These are phyloP conservation scores for Amylostereum chailletii DNA, from an alignment of 1,284 basidiomycete genomes.

Conservation along the genomic window DNA sequence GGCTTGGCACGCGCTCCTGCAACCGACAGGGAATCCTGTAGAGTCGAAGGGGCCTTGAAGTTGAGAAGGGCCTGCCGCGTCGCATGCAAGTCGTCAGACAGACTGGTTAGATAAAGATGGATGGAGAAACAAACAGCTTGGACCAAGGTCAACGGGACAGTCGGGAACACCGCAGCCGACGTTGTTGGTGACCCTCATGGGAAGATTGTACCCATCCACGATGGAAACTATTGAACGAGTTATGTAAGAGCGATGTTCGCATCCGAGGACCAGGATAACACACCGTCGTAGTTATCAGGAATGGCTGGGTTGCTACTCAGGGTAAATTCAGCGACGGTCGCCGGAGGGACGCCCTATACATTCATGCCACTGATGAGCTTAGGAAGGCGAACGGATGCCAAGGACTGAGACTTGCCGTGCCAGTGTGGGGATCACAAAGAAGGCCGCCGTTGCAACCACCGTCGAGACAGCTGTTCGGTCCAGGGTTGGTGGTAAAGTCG, in stretches of 20 bases:
- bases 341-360: slow-evolving; percentile 31
- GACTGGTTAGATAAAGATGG: background rate
- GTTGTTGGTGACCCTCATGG: slow-evolving; percentile 31
- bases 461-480: slow-evolving; percentile 31
- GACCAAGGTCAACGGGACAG: slow-evolving; percentile 35
- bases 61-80: slow-evolving; percentile 22
- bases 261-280: slow-evolving; percentile 4
- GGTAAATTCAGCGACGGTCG: slow-evolving; percentile 36
- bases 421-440: slow-evolving; percentile 28
- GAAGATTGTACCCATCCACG: slow-evolving; percentile 35
- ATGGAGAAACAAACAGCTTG: slow-evolving; percentile 19
- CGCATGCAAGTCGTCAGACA: background rate
- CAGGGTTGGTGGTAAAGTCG: slow-evolving; percentile 31
- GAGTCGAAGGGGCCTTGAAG: slow-evolving; percentile 28
- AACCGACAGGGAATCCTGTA: slow-evolving; percentile 31
- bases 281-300: slow-evolving; percentile 34
- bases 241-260: background rate
- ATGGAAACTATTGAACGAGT: slow-evolving; percentile 21
- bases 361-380: background rate
- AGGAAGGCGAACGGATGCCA: background rate
- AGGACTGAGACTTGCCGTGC: slow-evolving; percentile 27
- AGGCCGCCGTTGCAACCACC: slow-evolving; percentile 42
- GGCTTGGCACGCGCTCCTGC: slow-evolving; percentile 33
- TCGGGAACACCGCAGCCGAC: slow-evolving; percentile 29
- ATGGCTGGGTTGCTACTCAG: slow-evolving; percentile 18